phyloP scores from a whole-genome alignment of 139 green algal genomes.

The Tetratostichococcus sp. region DNA sequence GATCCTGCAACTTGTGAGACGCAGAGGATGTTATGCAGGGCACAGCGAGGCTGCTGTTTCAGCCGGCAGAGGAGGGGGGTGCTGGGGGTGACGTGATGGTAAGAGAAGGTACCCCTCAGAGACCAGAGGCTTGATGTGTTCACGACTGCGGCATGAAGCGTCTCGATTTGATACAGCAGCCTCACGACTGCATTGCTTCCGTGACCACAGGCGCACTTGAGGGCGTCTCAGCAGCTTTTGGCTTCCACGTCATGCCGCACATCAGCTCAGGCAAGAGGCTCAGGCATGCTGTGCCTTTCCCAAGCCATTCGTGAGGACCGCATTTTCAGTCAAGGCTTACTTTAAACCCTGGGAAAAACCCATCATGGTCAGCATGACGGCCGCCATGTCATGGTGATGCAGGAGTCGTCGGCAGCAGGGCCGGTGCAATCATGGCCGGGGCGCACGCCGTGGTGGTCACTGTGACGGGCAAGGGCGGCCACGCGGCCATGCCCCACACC shows the following conservation, averaged over 20 bases:
- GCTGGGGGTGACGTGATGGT: constrained; percentile 72
- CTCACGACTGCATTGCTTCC: too few relatives aligned
- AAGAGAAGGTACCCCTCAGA: constrained; percentile 20
- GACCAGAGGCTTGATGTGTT: too few relatives aligned
- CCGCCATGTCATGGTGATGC: background rate
- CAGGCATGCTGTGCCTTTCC: too few relatives aligned
- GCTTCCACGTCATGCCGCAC: constrained; percentile 79
- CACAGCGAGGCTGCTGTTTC: constrained; percentile 85
- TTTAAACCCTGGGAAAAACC: too few relatives aligned
- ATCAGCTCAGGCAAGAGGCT: constrained; percentile 41
- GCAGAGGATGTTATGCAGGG: constrained; percentile 25
- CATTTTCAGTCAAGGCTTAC: too few relatives aligned
- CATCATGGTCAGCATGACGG: too few relatives aligned
- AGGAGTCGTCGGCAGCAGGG: constrained; percentile 37
- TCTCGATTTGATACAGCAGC: background rate
- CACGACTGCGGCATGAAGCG: background rate
- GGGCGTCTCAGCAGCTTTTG: constrained; percentile 57
- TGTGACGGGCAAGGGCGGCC: constrained; percentile 59
- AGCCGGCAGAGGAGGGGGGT: constrained; percentile 87
- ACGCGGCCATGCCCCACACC: constrained; percentile 84
- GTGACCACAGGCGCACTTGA: constrained; percentile 26
- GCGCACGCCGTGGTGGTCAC: constrained; percentile 59
- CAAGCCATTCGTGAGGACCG: too few relatives aligned
- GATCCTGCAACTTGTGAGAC: too few relatives aligned
- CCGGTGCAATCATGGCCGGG: constrained; percentile 80